Evolutionary conservation across 1,284 basidiomycete genomes (phyloP), one percentile per base, ranked within the genome.

Genomic region (Trichosporon sp.): DNA sequence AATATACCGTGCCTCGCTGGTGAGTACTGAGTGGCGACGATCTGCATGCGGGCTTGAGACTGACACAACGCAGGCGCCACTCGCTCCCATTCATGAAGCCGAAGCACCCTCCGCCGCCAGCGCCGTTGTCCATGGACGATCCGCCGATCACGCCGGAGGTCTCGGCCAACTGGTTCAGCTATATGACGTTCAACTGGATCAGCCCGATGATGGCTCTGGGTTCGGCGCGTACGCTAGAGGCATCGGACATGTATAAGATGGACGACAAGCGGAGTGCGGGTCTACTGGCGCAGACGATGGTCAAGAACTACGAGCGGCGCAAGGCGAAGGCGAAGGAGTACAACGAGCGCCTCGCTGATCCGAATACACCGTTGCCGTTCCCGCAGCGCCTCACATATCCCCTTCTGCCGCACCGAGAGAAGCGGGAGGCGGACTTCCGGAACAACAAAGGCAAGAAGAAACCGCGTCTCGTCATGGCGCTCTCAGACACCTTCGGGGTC

Each of bases 241-340:
- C 88, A 0, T 81, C 87, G 0, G 93, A 96, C 78, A 82, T 95
- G n/a, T 95, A 89, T 84, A 88, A 86, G 75, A 86, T 95, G 52
- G 87, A 88, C 66, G 73, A 77, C 1, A 72, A 71, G 5, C 74
- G 81, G 56, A 84, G 86, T 56, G 81, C 87, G 14, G 85, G 85
- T 21, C 81, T 81, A 14, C 85, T 93, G 56, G 87, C 89, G 1
- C 81, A 85, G 6, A 81, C 81, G 40, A 88, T 96, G 32, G 80
- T 84, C 25, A 78, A 78, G 1, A 88, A 88, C 1, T 95, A 89
- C 76, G 85, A 88, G 40, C 78, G 81, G 14, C 85, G 90, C 5
- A 80, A 82, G 29, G 79, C 80, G 61, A 80, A 82, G 56, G 91
- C 90, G 0, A 83, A 84, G 0, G 85, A 84, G 57, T 92, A 90